A percentile compares a stretch with the other conserved stretches of the same genome.
Evolutionary conservation across 805 yeast species (phyloP).

Genomic region (Starmerella floricola): DNA sequence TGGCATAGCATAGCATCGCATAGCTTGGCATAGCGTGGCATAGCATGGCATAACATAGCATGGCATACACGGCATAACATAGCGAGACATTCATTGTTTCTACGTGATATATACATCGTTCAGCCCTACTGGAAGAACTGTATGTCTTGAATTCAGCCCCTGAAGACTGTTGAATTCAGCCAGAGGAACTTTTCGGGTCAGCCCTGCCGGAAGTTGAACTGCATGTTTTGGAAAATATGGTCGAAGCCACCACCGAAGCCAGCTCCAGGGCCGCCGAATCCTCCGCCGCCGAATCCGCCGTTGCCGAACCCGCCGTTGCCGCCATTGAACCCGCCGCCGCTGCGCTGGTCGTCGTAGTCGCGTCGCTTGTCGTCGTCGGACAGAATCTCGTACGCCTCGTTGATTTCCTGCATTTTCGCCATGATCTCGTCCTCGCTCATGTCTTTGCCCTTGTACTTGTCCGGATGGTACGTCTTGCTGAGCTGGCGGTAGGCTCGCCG

Average conservation of each 20-base stretch:
- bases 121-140: too few species aligned
- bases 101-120: too few species aligned
- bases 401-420: slow-evolving; percentile 77
- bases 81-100: too few species aligned
- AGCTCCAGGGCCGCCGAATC: slow-evolving; percentile 12
- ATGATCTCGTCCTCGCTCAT: slow-evolving; percentile 58
- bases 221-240: background rate
- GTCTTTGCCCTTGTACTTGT: slow-evolving; percentile 59
- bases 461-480: slow-evolving; percentile 82
- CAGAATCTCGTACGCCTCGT: slow-evolving; percentile 81
- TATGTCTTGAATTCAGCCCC: too few species aligned
- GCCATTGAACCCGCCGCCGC: slow-evolving; percentile 12
- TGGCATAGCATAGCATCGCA: too few species aligned
- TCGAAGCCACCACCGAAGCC: too few species aligned
- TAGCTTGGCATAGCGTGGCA: too few species aligned
- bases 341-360: slow-evolving; percentile 43
- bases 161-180: too few species aligned
- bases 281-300: slow-evolving; percentile 13
- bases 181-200: too few species aligned
- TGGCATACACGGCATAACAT: too few species aligned
- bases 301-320: slow-evolving; percentile 5
- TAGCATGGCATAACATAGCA: too few species aligned
- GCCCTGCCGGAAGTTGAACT: background rate
- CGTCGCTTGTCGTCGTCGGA: slow-evolving; percentile 51
- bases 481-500: slow-evolving; percentile 69